These are phyloP conservation scores for Fistulifera solaris DNA, from an alignment of 108 stramenopile genomes.

Conservation along the genomic window DNA sequence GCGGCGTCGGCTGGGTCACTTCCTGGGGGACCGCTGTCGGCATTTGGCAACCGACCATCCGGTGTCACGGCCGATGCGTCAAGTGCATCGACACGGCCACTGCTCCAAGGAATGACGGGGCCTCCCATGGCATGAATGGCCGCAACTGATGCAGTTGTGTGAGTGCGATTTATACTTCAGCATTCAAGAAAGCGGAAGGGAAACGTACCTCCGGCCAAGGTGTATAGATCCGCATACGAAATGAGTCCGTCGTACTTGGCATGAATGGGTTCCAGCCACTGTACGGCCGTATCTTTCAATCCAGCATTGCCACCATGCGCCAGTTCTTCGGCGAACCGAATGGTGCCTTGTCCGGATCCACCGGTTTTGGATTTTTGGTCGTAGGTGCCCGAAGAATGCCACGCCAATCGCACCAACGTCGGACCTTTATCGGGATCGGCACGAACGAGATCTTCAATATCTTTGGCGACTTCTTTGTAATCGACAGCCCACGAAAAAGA, in stretches of 20 bases:
- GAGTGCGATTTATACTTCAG: not conserved
- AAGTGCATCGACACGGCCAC: slow-evolving; percentile 50
- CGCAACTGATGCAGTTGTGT: slow-evolving; percentile 12
- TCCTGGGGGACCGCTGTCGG: slow-evolving; percentile 55
- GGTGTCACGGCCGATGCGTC: slow-evolving; percentile 37
- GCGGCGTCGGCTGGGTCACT: slow-evolving; percentile 50
- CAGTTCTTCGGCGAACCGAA: slow-evolving; percentile 66
- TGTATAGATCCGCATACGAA: slow-evolving; percentile 81
- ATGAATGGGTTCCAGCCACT: slow-evolving; percentile 55
- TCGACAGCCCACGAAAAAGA: not conserved
- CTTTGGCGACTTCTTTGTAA: slow-evolving; percentile 29
- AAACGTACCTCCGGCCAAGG: slow-evolving; percentile 57
- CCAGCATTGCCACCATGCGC: slow-evolving; percentile 70
- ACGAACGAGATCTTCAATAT: slow-evolving; percentile 41
- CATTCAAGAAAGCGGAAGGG: too few species aligned
- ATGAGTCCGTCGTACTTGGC: slow-evolving; percentile 43
- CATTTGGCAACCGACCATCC: slow-evolving; percentile 81
- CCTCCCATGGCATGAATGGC: slow-evolving; percentile 52
- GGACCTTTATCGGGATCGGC: slow-evolving; percentile 38
- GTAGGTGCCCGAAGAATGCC: slow-evolving; percentile 74
- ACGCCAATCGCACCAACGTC: slow-evolving; percentile 43
- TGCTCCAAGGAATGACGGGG: slow-evolving; percentile 49
- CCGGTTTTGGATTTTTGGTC: slow-evolving; percentile 41
- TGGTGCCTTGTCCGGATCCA: slow-evolving; percentile 46
- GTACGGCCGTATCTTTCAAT: slow-evolving; percentile 40